Base-by-base conservation (phyloP, 768 basidiomycete species). In the Pisolithus albus region DNA sequence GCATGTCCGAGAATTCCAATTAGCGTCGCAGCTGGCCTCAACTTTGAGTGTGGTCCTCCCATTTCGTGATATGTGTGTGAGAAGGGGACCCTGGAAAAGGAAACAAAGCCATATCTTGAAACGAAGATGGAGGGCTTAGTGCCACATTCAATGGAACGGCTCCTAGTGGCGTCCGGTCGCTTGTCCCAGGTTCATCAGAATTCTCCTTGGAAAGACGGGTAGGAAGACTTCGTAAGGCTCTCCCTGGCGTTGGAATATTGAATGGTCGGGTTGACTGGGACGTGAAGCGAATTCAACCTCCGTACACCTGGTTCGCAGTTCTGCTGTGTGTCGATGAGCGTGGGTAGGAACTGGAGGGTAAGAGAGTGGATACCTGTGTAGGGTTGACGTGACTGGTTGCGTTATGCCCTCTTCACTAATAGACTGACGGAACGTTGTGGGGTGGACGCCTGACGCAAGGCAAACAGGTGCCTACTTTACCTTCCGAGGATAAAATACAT, bases 401-500 rank as follows among this genome's bases (percentile, higher is more conserved):
- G 23, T 13, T 42, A 21, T 5, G 40, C 13, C 23, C 23, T 18
- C 19, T 42, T 19, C 19, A 21, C 4, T 16, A 11, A 1, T 23
- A 23, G 26, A 13, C 8, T 11, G 9, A 15, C 19, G 15, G 42
- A 43, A 43, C 42, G 42, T 42, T 45, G 43, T 30, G 43, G 43
- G 26, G 24, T 34, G 23, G 42, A 26, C 23, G 42, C 19, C 42
- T 43, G 9, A 43, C 42, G 23, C 23, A 43, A 45, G 26, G 43
- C 43, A 9, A 45, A 15, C 28, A 45, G 16, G 7, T 4, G 4
- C 21, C 5, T 36, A 42, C 28, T 19, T 19, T 34, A 50, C 49
- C 41, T 43, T 44, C 41, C 49, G 41, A 50, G 49, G 49, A 47
- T 36, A 46, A 45, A 24, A 46, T 43, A 52, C 52, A 52, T 52